Percentiles rank a stretch among this genome's conserved stretches.
Conservation (phyloP, 108 stramenopile species). For the Cylindrotheca fusiformis region DNA sequence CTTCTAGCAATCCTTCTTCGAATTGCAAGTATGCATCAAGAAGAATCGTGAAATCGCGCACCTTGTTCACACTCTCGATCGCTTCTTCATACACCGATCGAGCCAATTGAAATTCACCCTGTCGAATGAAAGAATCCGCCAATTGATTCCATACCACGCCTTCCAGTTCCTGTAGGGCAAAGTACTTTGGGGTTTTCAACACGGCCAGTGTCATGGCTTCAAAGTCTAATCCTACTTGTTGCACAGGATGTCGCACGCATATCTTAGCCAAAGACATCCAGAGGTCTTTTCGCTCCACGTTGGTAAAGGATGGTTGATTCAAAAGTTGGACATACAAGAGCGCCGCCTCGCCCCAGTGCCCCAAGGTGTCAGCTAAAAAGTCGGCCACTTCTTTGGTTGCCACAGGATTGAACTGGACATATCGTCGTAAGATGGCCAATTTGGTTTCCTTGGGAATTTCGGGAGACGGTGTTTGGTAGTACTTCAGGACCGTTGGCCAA, state of each 20-base stretch:
- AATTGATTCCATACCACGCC: constrained; percentile 94
- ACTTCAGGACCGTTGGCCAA: constrained; percentile 70
- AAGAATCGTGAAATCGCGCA: constrained; percentile 95
- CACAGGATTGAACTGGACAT: constrained; percentile 37
- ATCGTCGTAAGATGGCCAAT: constrained; percentile 44
- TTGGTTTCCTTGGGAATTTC: constrained; percentile 40
- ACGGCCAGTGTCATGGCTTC: constrained; percentile 76
- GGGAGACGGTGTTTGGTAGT: constrained; percentile 16
- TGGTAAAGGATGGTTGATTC: constrained; percentile 55
- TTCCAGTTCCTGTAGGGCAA: constrained; percentile 84
- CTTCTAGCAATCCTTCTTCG: constrained; percentile 94
- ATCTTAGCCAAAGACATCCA: constrained; percentile 95
- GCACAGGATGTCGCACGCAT: constrained; percentile 85
- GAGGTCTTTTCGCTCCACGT: constrained; percentile 71
- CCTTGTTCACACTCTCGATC: constrained; percentile 78
- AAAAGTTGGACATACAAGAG: constrained; percentile 78
- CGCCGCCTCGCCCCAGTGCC: constrained; percentile 83
- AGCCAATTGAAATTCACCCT: constrained; percentile 95
- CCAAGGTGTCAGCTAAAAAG: constrained; percentile 42
- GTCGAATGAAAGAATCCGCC: constrained; percentile 92
- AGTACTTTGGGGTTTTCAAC: constrained; percentile 18
- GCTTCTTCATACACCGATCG: constrained; percentile 97
- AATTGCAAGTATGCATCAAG: constrained; percentile 96
- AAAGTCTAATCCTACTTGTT: constrained; percentile 78
- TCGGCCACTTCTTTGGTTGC: constrained; percentile 43